phyloP scores from a whole-genome alignment of 2,329 filamentous ascomycete genomes.

The Teratosphaeria epicoccoides region DNA sequence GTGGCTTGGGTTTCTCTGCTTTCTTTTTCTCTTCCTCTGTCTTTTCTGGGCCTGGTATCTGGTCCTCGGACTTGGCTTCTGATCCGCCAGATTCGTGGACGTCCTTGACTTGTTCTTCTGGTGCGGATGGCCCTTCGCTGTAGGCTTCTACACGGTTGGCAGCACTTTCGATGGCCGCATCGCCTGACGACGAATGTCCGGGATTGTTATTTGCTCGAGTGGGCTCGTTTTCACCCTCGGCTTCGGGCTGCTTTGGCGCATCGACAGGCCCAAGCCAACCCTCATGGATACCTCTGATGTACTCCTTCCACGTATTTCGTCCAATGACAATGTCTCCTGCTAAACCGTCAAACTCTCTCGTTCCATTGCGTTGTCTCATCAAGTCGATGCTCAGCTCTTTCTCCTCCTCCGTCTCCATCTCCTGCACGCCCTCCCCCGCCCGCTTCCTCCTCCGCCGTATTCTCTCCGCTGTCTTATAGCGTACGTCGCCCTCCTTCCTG shows the following conservation, averaged over 20 bases:
- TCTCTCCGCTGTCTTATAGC: constrained; percentile 75
- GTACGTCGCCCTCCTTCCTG: constrained; percentile 80
- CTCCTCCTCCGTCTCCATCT: constrained; percentile 38
- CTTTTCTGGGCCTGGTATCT: constrained; percentile 2
- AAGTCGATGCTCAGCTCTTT: constrained; percentile 53
- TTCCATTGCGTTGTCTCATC: constrained; percentile 54
- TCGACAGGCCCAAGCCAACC: constrained; percentile 86
- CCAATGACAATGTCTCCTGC: constrained; percentile 83
- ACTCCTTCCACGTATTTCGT: constrained; percentile 94
- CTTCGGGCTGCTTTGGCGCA: constrained; percentile 37
- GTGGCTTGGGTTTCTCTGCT: constrained; percentile 37
- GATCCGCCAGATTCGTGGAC: constrained; percentile 7
- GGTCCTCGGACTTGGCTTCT: constrained; percentile 5
- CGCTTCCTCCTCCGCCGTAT: constrained; percentile 58
- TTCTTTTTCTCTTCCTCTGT: constrained; percentile 23
- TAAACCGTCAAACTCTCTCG: constrained; percentile 61
- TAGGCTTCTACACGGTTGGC: constrained; percentile 7
- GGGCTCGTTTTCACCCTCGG: neutral
- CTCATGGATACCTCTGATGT: constrained; percentile 83
- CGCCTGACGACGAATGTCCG: constrained; percentile 16
- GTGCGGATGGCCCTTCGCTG: neutral
- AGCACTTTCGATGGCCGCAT: constrained; percentile 18
- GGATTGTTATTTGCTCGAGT: constrained; percentile 7
- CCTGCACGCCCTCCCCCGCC: constrained; percentile 41
- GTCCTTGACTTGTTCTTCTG: neutral